phyloP scores from a whole-genome alignment of 1,139 yeast species.

The Diutina catenulata region DNA sequence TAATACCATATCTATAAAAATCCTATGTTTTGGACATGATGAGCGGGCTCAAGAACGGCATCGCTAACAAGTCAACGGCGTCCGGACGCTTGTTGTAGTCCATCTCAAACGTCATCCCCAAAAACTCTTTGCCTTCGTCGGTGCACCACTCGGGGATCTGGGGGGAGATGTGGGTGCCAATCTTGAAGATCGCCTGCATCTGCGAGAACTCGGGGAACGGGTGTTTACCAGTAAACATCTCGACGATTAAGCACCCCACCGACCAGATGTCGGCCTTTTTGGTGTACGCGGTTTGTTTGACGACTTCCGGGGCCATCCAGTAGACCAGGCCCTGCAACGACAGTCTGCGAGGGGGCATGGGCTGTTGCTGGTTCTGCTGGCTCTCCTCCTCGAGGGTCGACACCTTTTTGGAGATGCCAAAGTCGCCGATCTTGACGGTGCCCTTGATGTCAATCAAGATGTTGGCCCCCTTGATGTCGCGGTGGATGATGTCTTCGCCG shows the following conservation, averaged over 20 bases:
- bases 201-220: conserved; percentile 91
- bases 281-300: conserved; percentile 80
- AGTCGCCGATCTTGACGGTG: conserved; percentile 84
- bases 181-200: conserved; percentile 91
- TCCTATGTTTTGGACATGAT: conserved; percentile 19
- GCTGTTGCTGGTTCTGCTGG: conserved; percentile 11
- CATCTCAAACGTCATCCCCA: conserved; percentile 56
- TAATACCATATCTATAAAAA: too few relatives aligned
- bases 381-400: conserved; percentile 17
- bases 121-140: conserved; percentile 53
- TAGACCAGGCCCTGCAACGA: conserved; percentile 89
- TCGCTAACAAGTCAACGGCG: conserved; percentile 58
- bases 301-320: conserved; percentile 99
- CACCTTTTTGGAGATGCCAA: conserved; percentile 83
- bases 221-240: conserved; percentile 91
- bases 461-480: conserved; percentile 92
- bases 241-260: conserved; percentile 81
- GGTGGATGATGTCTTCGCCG: conserved; percentile 71
- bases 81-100: conserved; percentile 66
- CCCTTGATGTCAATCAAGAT: conserved; percentile 85
- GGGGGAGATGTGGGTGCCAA: conserved; percentile 75
- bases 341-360: conserved; percentile 45
- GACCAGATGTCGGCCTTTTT: conserved; percentile 94
- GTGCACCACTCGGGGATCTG: conserved; percentile 72
- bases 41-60: conserved; percentile 45